A percentile compares a stretch with the other conserved stretches of the same genome.
These are phyloP conservation scores for Camellia granthamiana DNA, from an alignment of 148 eudicot genomes.

Conservation along the genomic window DNA sequence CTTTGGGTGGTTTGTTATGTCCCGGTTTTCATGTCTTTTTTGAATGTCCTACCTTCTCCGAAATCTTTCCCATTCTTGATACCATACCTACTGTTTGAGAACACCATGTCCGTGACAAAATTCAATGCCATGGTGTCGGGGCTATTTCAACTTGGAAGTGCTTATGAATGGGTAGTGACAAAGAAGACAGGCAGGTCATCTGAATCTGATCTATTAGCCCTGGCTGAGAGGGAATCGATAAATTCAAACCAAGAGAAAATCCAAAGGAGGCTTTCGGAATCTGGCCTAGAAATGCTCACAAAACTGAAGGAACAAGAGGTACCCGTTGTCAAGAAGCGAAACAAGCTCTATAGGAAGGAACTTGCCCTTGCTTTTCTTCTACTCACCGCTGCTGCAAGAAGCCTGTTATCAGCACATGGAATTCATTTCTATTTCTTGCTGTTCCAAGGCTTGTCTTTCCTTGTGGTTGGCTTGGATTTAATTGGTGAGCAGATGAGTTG, in stretches of 20 bases:
- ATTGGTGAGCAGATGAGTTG: conserved; percentile 63
- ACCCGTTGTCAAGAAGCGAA: conserved; percentile 34
- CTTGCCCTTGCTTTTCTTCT: conserved; percentile 60
- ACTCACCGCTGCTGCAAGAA: conserved; percentile 61
- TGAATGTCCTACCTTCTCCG: conserved; percentile 54
- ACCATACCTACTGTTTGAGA: conserved; percentile 64
- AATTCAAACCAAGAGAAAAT: conserved; percentile 41
- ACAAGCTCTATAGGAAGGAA: conserved; percentile 51
- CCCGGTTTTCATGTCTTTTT: conserved; percentile 50
- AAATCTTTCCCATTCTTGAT: conserved; percentile 63
- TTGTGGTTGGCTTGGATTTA: conserved; percentile 58
- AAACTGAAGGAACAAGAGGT: conserved; percentile 38
- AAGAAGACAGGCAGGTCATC: conserved; percentile 66
- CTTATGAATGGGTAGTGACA: conserved; percentile 75
- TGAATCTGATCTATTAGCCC: conserved; percentile 49
- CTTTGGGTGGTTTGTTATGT: conserved; percentile 64
- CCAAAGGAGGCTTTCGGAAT: conserved; percentile 51
- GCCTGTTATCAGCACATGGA: conserved; percentile 57
- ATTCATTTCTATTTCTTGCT: conserved; percentile 65
- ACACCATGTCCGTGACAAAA: conserved; percentile 74
- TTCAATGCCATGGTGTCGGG: conserved; percentile 73
- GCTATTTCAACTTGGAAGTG: conserved; percentile 62
- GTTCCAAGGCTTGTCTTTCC: conserved; percentile 62
- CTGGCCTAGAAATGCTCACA: conserved; percentile 43
- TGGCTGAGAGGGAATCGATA: conserved; percentile 50